These are phyloP conservation scores for Aspergillus brasiliensis DNA, from an alignment of 2,329 filamentous ascomycete genomes.

Conservation along the genomic window DNA sequence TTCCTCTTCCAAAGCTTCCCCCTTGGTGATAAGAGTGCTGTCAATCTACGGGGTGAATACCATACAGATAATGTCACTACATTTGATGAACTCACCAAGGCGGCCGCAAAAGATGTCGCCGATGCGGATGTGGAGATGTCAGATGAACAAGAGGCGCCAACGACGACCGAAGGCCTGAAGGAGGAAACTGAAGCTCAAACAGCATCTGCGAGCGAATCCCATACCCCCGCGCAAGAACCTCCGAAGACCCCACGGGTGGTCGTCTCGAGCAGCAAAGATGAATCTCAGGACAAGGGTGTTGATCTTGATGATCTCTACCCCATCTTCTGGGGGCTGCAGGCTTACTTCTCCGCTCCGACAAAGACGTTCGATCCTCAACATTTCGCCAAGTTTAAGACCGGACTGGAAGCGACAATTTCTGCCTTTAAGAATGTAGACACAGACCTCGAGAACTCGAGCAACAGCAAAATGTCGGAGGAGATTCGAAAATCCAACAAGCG, in stretches of 20 bases:
- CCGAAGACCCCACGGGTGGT: slow-evolving; percentile 29
- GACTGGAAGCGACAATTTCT: slow-evolving; percentile 64
- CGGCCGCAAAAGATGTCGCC: slow-evolving; percentile 44
- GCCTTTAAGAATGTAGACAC: slow-evolving; percentile 73
- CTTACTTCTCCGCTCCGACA: slow-evolving; percentile 88
- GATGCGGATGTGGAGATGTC: slow-evolving; percentile 69
- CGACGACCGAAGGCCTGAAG: slow-evolving; percentile 36
- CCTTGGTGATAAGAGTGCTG: slow-evolving; percentile 92
- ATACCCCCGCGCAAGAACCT: slow-evolving; percentile 15
- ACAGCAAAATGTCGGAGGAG: slow-evolving; percentile 63
- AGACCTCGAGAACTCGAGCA: slow-evolving; percentile 67
- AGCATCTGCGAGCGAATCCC: slow-evolving; percentile 19
- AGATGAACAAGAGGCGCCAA: slow-evolving; percentile 37
- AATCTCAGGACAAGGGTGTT: slow-evolving; percentile 47
- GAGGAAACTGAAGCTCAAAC: slow-evolving; percentile 27
- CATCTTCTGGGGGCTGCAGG: slow-evolving; percentile 90
- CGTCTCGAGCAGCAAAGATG: slow-evolving; percentile 24
- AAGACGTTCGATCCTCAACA: slow-evolving; percentile 72
- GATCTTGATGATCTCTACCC: slow-evolving; percentile 79
- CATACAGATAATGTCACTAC: slow-evolving; percentile 92
- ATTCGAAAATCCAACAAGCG: slow-evolving; percentile 68
- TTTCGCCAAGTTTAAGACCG: slow-evolving; percentile 66
- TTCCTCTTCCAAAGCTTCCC: slow-evolving; percentile 99
- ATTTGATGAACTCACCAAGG: slow-evolving; percentile 64
- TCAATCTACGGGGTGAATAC: slow-evolving; percentile 94